Percentiles rank a stretch among this genome's conserved stretches.
These are phyloP conservation scores for Neurospora sp. DNA, from an alignment of 2,329 filamentous ascomycete genomes.

Conservation along the genomic window DNA sequence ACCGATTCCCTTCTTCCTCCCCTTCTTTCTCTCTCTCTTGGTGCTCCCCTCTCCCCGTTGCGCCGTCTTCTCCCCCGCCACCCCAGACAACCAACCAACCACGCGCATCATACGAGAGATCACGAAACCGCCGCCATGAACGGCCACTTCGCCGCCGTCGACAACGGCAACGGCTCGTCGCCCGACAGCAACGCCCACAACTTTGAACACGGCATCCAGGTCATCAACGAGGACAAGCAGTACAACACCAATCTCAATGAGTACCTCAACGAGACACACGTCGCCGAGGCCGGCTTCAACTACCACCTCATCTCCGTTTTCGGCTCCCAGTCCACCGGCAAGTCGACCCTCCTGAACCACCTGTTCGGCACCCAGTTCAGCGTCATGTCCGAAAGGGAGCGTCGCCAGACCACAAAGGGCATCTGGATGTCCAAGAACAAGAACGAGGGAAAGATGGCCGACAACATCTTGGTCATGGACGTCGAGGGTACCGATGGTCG, in stretches of 20 bases:
- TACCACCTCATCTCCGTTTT: constrained; percentile 99
- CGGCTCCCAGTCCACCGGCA: constrained; percentile 95
- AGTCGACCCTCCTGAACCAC: constrained; percentile 92
- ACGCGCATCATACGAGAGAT: not conserved
- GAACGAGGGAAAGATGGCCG: constrained; percentile 64
- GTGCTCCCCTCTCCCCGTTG: not conserved
- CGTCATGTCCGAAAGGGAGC: constrained; percentile 92
- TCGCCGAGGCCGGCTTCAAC: constrained; percentile 89
- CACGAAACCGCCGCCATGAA: constrained; percentile 44
- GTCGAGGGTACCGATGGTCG: constrained; percentile 96
- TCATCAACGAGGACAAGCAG: constrained; percentile 90
- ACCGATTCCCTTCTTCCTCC: not conserved
- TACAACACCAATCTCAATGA: constrained; percentile 77
- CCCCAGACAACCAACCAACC: not conserved
- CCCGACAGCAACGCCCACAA: constrained; percentile 42
- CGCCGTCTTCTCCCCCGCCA: not conserved
- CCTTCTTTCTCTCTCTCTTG: not conserved
- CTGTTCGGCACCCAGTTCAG: constrained; percentile 94
- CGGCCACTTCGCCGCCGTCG: constrained; percentile 68
- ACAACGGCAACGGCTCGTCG: constrained; percentile 35
- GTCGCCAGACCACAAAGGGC: constrained; percentile 94
- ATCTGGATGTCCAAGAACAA: constrained; percentile 99
- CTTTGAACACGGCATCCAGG: constrained; percentile 92
- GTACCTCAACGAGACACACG: constrained; percentile 70
- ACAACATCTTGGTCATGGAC: constrained; percentile 99